Conservation (phyloP, 257 asterid genomes). For the Thymus mandschuricus region DNA sequence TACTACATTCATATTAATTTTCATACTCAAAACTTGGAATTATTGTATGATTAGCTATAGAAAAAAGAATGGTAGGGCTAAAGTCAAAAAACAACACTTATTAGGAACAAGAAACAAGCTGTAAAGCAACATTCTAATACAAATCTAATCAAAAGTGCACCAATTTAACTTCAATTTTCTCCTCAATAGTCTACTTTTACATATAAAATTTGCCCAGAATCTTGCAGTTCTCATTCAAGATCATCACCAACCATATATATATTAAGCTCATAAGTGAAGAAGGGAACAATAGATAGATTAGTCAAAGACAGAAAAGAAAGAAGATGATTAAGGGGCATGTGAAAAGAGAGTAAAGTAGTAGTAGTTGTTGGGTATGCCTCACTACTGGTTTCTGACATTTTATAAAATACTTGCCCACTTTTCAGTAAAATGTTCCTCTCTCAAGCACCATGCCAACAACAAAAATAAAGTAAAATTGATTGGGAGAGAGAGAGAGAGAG, state of each 20-base stretch:
- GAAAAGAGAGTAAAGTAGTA: slow-evolving; percentile 43
- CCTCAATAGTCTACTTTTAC: background rate
- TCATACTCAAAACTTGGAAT: too few species aligned
- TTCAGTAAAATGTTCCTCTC: slow-evolving; percentile 33
- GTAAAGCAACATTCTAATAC: background rate
- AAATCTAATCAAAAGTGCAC: background rate
- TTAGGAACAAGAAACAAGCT: background rate
- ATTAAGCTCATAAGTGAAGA: slow-evolving; percentile 19
- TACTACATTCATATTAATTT: too few species aligned
- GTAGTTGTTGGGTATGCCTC: background rate
- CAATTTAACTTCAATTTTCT: background rate
- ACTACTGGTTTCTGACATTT: slow-evolving; percentile 36
- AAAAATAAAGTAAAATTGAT: background rate
- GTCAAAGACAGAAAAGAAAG: slow-evolving; percentile 40
- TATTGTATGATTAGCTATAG: background rate
- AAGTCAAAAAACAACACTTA: background rate
- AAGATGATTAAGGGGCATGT: slow-evolving; percentile 39
- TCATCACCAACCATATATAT: background rate
- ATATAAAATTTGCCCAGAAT: background rate
- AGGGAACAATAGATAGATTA: background rate
- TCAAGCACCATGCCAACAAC: slow-evolving; percentile 6
- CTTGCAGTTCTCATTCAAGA: background rate
- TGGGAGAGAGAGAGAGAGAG: too few species aligned
- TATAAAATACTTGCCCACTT: slow-evolving; percentile 30
- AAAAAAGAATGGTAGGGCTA: background rate